Evolutionary conservation across 495 filamentous ascomycete genomes (phyloP).

Genomic region (Tuber indicum): DNA sequence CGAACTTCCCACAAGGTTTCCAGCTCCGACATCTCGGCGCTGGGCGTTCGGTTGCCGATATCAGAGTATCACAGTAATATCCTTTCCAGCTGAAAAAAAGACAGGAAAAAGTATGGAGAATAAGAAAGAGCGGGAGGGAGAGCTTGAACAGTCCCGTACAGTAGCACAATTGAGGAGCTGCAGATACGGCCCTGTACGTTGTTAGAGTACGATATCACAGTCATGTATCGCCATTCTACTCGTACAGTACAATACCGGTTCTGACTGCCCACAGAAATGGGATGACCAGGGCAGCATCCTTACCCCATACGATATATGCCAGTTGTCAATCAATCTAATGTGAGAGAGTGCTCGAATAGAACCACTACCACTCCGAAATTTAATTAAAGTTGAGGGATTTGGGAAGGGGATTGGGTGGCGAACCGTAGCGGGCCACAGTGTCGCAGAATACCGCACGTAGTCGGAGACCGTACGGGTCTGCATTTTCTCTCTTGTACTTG

Average conservation of each 20-base stretch:
- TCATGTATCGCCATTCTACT: constrained; percentile 9
- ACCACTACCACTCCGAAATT: not conserved
- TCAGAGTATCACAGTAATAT: not conserved
- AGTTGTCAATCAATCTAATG: constrained; percentile 29
- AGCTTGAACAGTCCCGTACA: not conserved
- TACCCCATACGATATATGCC: constrained; percentile 23
- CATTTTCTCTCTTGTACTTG: not conserved
- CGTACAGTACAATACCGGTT: constrained; percentile 8
- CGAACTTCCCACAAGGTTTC: not conserved
- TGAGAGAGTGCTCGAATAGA: constrained; percentile 13
- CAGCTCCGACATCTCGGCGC: not conserved
- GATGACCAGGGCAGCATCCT: constrained; percentile 15
- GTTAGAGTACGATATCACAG: not conserved
- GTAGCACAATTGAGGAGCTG: not conserved
- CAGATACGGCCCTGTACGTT: not conserved
- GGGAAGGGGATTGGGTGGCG: constrained; percentile 3
- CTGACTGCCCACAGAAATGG: constrained; percentile 19
- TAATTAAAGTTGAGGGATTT: constrained; percentile 1
- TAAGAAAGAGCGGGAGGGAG: not conserved
- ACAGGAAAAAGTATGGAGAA: not conserved
- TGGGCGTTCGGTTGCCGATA: not conserved
- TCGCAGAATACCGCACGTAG: not conserved
- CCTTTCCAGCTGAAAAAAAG: not conserved
- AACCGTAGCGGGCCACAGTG: not conserved
- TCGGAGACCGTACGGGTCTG: not conserved